Base-by-base conservation (phyloP, 164 flowering plant species). In the Paratinospora sagittata region DNA sequence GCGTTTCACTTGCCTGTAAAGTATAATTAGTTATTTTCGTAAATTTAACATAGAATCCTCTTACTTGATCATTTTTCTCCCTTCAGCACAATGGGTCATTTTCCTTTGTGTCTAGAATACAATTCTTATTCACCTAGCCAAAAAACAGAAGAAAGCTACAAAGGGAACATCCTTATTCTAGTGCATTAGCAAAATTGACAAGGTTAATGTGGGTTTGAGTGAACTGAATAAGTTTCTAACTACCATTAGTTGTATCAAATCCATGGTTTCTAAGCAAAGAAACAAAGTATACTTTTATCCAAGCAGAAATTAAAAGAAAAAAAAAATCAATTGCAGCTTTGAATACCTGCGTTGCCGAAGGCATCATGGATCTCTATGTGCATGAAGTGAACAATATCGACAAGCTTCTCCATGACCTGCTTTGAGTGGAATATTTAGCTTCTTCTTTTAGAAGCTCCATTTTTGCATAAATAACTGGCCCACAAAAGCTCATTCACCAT, bases 401-500 rank as follows among this genome's bases (percentile, higher is more conserved):
- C 98, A 76, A 94, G 92, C 82, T 89, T 89, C 84, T 90, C 98
- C 95, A 92, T 92, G 66, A 92, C 95, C 98, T 94, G 81, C 68
- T 78, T 60, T 68, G 66, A 41, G 70, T 5, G 12, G 36, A 30
- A 69, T 45, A 30, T 52, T 37, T 26, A 41, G 57, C 33, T 41
- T 8, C 49, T 27, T 21, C 27, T 63, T 63, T 52, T 58, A 68
- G 27, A 13, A 69, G 19, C 39, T 34, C 34, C 47, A 62, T 2
- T 17, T 67, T 49, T 14, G 6, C 37, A 19, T 33, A 8, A n/a
- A 55, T n/a, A n/a, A 55, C 26, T 3, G 24, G 24, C 61, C 24
- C 34, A 30, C 34, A 8, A 55, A 47, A 12, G 55, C 55, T 47
- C n/a, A n/a, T n/a, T n/a, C 16, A 47, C 19, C 19, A 19, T 19